Base-by-base conservation (phyloP, 129 eudicot species). In the Saposhnikovia divaricata region DNA sequence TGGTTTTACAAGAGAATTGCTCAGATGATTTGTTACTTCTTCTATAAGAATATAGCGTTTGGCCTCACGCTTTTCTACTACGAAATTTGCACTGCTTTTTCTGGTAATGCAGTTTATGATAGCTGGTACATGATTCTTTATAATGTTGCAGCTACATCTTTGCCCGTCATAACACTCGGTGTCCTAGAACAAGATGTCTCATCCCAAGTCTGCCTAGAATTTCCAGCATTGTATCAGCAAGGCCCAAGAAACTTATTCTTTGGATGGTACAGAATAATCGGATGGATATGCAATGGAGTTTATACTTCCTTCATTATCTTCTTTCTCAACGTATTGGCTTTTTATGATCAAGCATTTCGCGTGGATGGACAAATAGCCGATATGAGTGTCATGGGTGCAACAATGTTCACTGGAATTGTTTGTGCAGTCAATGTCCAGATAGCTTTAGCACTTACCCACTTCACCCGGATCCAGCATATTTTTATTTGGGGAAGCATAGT, bases 1-100 rank as follows among this genome's bases (percentile, higher is more conserved):
- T 77, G 80, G 80, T 77, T 57, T 9, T 77, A 77, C 72, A 77
- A 77, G 15, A 77, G 80, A 77, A 77, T 77, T 38, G 80, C 80
- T 39, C 80, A 77, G 15, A 77, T 77, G 80, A 77, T 77, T 39
- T 77, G 80, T 37, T 77, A 77, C 42, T 77, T 77, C 61, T 75
- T 75, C 63, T 75, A 75, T 46, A 75, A 75, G 78, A 75, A 75
- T 31, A 75, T 75, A 75, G 78, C 78, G 0, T 75, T 75, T 34
- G 78, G 78, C 23, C 59, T 75, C 31, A 75, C 78, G 5, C 78
- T 75, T 4, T 75, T 75, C n/a, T 75, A 75, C 61, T 75, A 21
- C 4, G 78, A 75, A 75, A 27, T 50, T 18, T 75, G 57, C 78
- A 75, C 78, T 0, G 78, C 61, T 0, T 75, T 75, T 46, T 75